Base-by-base conservation (phyloP, 257 asterid species). In the Plantago major region DNA sequence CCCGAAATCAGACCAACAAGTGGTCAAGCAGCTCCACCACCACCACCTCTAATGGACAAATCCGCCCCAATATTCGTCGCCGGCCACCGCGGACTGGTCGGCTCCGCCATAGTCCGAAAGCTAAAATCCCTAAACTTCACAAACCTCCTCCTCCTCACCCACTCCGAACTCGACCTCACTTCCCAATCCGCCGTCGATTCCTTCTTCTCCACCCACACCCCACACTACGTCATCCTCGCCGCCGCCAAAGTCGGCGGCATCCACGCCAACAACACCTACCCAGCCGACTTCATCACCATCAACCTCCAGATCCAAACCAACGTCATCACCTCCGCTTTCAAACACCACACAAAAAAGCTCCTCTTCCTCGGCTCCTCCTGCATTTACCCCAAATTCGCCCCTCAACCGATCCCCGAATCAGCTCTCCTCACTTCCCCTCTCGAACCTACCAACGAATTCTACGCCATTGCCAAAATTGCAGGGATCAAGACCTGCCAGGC, bases 171-270 rank as follows among this genome's bases (percentile, higher is more conserved):
- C 49, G 97, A 92, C 57, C 99, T 89, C 75, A 84, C 94, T 43
- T 70, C 73, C 70, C 99, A 92, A 76, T 74, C 89, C 57, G 72
- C 89, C 66, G 96, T 92, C 38, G 90, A 81, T 71, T 70, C 78
- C 73, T 86, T 89, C 84, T 92, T 92, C 81, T 74, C 84, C 66
- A 64, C 78, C 63, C 79, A 84, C 64, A 75, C 72, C 52, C 97
- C 95, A 33, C 69, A 65, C 0, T 83, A 75, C 78, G 96, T 89
- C 56, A 77, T 92, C 86, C 87, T 92, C 71, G 84, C 95, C 71
- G 96, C 97, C 56, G 96, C 97, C 0, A 89, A 92, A 60, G 99
- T 92, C 30, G 99, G 99, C 37, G 99, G 97, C 9, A 92, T 92
- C 77, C 88, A 84, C 82, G 97, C 96, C 59, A 89, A 92, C 75